Conservation (phyloP, 106 monocot genomes). For the Allium sativum region DNA sequence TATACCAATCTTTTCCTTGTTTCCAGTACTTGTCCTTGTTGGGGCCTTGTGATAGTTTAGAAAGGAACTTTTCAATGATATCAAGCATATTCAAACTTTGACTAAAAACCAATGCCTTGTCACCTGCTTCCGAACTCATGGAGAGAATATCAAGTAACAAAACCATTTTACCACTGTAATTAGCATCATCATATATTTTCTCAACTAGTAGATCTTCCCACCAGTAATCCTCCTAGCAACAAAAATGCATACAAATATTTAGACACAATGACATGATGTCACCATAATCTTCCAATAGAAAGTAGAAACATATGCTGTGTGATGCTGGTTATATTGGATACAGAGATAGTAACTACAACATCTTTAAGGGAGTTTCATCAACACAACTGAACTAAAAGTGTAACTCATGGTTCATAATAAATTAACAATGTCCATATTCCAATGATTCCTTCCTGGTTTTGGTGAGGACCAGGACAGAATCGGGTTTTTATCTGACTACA, state of each 20-base stretch:
- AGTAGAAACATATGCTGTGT: no score
- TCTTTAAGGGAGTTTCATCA: no score
- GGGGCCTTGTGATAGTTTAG: slow-evolving; percentile 50
- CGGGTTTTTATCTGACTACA: no score
- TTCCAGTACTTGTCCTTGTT: slow-evolving; percentile 78
- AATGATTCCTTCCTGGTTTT: no score
- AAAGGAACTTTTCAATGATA: slow-evolving; percentile 79
- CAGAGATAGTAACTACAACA: no score
- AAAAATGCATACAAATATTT: not conserved
- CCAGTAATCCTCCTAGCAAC: slow-evolving; percentile 68
- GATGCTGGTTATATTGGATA: no score
- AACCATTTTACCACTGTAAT: slow-evolving; percentile 97
- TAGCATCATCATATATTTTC: slow-evolving; percentile 62
- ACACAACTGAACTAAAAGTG: no score
- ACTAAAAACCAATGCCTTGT: slow-evolving; percentile 89
- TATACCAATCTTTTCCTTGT: slow-evolving; percentile 97
- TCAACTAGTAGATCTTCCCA: slow-evolving; percentile 69
- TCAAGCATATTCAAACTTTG: slow-evolving; percentile 88
- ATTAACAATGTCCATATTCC: no score
- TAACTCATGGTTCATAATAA: no score
- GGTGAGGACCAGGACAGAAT: no score
- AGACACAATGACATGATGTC: no score
- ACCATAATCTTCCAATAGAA: no score
- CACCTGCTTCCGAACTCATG: slow-evolving; percentile 76
- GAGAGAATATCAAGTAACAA: slow-evolving; percentile 84